A percentile compares a stretch with the other conserved stretches of the same genome.
Evolutionary conservation across 129 eudicot species (phyloP).

Genomic region (Sambucus nigra): DNA sequence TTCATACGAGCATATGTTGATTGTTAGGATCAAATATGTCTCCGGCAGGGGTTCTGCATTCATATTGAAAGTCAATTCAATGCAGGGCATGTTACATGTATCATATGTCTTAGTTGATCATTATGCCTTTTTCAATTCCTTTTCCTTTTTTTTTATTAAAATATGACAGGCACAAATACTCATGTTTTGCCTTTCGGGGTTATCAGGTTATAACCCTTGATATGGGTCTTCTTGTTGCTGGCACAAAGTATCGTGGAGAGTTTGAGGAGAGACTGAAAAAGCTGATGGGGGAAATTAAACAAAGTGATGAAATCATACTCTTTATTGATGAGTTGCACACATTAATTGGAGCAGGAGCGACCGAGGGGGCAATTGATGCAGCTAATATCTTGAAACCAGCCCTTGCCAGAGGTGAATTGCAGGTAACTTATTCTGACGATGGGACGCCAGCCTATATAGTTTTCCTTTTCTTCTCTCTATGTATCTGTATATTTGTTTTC

Average conservation of each 20-base stretch:
- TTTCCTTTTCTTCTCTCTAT: no score
- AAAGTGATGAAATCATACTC: constrained; percentile 69
- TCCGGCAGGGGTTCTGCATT: no score
- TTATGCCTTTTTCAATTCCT: neutral
- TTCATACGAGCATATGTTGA: neutral
- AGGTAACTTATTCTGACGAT: constrained; percentile 61
- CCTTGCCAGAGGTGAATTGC: constrained; percentile 85
- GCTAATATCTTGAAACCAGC: constrained; percentile 92
- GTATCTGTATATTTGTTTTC: no score
- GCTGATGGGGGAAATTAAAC: constrained; percentile 85
- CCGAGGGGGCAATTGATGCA: constrained; percentile 95
- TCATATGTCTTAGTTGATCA: neutral
- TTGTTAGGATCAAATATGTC: no score
- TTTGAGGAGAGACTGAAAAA: constrained; percentile 88
- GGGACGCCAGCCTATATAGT: no score
- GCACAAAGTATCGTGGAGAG: constrained; percentile 92
- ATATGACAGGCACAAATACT: neutral
- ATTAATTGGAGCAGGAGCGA: constrained; percentile 86
- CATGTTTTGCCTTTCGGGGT: constrained; percentile 1
- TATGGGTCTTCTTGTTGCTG: constrained; percentile 91
- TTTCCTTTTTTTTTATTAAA: neutral
- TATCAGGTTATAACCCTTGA: constrained; percentile 80
- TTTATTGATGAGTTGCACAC: constrained; percentile 92
- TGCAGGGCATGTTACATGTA: neutral
- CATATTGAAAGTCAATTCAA: neutral